Percentiles rank a stretch among this genome's conserved stretches.
These are phyloP conservation scores for Hansenula sp. DNA, from an alignment of 1,139 yeast genomes.

Conservation along the genomic window DNA sequence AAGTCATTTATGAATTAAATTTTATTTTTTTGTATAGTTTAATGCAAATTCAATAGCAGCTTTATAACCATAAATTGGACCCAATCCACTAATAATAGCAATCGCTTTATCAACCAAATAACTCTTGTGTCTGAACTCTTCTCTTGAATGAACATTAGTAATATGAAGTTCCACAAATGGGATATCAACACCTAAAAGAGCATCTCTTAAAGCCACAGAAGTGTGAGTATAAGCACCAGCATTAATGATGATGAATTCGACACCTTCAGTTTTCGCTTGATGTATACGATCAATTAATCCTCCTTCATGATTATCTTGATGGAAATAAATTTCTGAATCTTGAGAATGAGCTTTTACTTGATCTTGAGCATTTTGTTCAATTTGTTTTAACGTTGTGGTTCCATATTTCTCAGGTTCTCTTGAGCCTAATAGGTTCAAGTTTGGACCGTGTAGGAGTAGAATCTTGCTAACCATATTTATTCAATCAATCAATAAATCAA, in stretches of 20 bases:
- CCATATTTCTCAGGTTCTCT: constrained; percentile 50
- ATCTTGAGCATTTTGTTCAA: constrained; percentile 35
- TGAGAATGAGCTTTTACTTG: constrained; percentile 33
- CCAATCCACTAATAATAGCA: constrained; percentile 44
- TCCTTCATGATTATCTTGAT: constrained; percentile 46
- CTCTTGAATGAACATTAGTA: constrained; percentile 46
- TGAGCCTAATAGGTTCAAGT: constrained; percentile 41
- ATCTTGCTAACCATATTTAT: constrained; percentile 28
- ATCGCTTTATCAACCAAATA: constrained; percentile 44
- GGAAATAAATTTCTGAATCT: constrained; percentile 16
- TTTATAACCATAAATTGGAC: constrained; percentile 43
- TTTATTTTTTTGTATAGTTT: constrained; percentile 26
- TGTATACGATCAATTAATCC: constrained; percentile 42
- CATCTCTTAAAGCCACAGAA: constrained; percentile 46
- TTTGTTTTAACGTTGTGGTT: constrained; percentile 37
- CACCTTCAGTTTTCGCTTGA: constrained; percentile 34
- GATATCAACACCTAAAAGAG: constrained; percentile 41
- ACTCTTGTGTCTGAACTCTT: constrained; percentile 45
- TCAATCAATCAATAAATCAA: too few species aligned
- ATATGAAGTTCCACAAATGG: constrained; percentile 47
- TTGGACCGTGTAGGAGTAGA: constrained; percentile 43
- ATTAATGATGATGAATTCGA: constrained; percentile 35
- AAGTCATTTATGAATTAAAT: too few species aligned
- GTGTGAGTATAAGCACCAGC: constrained; percentile 52
- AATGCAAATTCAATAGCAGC: constrained; percentile 43